phyloP scores from a whole-genome alignment of 768 basidiomycete species.

The Pisolithus orientalis region DNA sequence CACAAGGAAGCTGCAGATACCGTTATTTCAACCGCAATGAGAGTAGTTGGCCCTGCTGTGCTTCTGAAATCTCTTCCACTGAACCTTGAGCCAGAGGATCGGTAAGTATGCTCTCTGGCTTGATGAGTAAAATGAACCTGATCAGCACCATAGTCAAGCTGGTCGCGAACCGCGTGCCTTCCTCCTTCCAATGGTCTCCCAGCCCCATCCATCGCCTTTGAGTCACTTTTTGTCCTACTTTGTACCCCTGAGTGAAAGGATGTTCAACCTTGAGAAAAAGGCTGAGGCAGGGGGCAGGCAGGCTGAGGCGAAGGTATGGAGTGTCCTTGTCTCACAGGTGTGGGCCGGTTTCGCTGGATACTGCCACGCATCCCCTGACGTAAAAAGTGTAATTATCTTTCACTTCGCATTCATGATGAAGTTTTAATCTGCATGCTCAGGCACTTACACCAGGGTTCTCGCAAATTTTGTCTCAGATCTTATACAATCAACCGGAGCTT shows the following conservation, averaged over 20 bases:
- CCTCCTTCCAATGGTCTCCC: slow-evolving; percentile 79
- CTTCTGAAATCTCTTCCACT: slow-evolving; percentile 72
- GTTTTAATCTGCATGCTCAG: slow-evolving; percentile 32
- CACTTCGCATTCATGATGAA: background rate
- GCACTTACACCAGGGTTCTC: slow-evolving; percentile 73
- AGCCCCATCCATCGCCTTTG: slow-evolving; percentile 76
- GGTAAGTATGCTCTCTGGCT: slow-evolving; percentile 41
- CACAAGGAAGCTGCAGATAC: slow-evolving; percentile 83
- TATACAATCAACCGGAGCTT: slow-evolving; percentile 86
- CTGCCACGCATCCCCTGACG: slow-evolving; percentile 74
- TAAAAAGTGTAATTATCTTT: slow-evolving; percentile 50
- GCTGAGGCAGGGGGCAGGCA: slow-evolving; percentile 67
- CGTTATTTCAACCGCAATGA: slow-evolving; percentile 75
- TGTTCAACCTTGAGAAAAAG: slow-evolving; percentile 83
- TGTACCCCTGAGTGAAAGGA: slow-evolving; percentile 86
- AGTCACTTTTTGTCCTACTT: slow-evolving; percentile 86
- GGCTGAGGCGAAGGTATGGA: slow-evolving; percentile 93
- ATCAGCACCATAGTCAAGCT: slow-evolving; percentile 43
- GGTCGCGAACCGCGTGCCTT: slow-evolving; percentile 84
- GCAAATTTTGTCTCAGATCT: slow-evolving; percentile 83
- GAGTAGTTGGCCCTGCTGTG: slow-evolving; percentile 77
- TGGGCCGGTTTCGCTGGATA: slow-evolving; percentile 93
- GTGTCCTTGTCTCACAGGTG: slow-evolving; percentile 85
- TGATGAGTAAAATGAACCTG: background rate
- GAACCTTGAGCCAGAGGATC: slow-evolving; percentile 75